A percentile compares a stretch with the other conserved stretches of the same genome.
Conservation (phyloP, 2,329 filamentous ascomycete species). For the Dryadomyces quercus-mongolicae region DNA sequence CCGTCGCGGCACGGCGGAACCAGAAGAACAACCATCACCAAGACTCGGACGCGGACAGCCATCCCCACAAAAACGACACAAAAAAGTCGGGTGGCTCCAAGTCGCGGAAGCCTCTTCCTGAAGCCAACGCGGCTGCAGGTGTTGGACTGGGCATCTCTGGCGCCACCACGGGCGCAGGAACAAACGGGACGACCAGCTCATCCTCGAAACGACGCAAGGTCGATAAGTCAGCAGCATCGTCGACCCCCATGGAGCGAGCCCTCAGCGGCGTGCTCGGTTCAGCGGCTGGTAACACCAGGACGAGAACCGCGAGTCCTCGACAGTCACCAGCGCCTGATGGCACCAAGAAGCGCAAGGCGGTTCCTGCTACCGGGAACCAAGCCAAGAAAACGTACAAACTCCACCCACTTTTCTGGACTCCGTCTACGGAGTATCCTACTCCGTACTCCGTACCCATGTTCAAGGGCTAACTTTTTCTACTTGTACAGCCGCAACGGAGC, state of each 20-base stretch:
- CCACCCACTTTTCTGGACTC: neutral
- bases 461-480: constrained; percentile 8
- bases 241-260: constrained; percentile 51
- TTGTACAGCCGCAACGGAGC: constrained; percentile 25
- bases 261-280: constrained; percentile 43
- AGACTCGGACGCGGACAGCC: constrained; percentile 73
- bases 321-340: constrained; percentile 56
- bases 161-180: constrained; percentile 29
- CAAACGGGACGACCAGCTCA: constrained; percentile 29
- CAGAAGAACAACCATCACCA: constrained; percentile 32
- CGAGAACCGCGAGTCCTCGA: constrained; percentile 51
- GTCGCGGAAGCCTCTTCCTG: constrained; percentile 37
- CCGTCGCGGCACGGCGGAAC: constrained; percentile 65
- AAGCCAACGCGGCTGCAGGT: constrained; percentile 12
- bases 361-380: constrained; percentile 52
- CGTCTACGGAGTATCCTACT: too few relatives aligned
- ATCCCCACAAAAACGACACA: constrained; percentile 34
- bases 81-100: constrained; percentile 55
- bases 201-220: constrained; percentile 73
- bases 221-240: constrained; percentile 40
- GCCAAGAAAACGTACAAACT: constrained; percentile 60
- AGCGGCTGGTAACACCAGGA: constrained; percentile 31
- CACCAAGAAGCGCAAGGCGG: constrained; percentile 61
- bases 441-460: neutral
- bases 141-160: constrained; percentile 57